These are phyloP conservation scores for Astraeus odoratus DNA, from an alignment of 768 basidiomycete species.

Conservation along the genomic window DNA sequence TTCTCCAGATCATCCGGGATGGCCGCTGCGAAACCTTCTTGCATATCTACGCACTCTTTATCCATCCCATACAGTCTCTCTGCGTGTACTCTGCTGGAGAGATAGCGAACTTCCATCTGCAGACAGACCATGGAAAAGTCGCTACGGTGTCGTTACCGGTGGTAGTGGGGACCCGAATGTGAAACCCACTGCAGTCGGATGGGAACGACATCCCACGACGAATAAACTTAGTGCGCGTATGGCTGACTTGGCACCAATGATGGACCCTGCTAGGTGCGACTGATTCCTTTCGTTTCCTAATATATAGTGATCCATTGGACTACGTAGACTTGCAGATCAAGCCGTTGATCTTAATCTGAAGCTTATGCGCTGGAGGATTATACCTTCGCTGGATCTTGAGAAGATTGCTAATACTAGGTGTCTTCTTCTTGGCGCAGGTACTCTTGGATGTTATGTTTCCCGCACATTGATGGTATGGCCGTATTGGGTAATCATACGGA, in stretches of 20 bases:
- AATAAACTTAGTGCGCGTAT: conserved; percentile 84
- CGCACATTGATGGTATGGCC: conserved; percentile 76
- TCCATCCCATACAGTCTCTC: conserved; percentile 36
- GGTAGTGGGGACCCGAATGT: conserved; percentile 11
- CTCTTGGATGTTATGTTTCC: conserved; percentile 94
- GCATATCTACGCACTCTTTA: conserved; percentile 66
- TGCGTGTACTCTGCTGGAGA: conserved; percentile 76
- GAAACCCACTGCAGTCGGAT: conserved; percentile 73
- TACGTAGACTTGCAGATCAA: conserved; percentile 77
- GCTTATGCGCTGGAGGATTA: conserved; percentile 95
- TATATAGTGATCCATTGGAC: neutral
- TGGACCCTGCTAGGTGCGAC: conserved; percentile 78
- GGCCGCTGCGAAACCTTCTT: conserved; percentile 92
- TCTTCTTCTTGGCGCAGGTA: conserved; percentile 89
- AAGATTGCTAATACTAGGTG: conserved; percentile 76
- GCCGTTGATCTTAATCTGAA: conserved; percentile 98
- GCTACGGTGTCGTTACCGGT: conserved; percentile 44
- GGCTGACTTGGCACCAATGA: conserved; percentile 91
- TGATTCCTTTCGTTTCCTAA: neutral
- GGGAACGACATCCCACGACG: conserved; percentile 82
- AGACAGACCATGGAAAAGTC: conserved; percentile 50
- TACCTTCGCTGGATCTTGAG: conserved; percentile 84
- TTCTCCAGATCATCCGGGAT: conserved; percentile 65
- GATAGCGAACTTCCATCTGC: conserved; percentile 45
- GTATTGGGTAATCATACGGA: neutral